Percentiles rank a stretch among this genome's conserved stretches.
These are phyloP conservation scores for Dipteronia dyeriana DNA, from an alignment of 345 rosid genomes.

Conservation along the genomic window DNA sequence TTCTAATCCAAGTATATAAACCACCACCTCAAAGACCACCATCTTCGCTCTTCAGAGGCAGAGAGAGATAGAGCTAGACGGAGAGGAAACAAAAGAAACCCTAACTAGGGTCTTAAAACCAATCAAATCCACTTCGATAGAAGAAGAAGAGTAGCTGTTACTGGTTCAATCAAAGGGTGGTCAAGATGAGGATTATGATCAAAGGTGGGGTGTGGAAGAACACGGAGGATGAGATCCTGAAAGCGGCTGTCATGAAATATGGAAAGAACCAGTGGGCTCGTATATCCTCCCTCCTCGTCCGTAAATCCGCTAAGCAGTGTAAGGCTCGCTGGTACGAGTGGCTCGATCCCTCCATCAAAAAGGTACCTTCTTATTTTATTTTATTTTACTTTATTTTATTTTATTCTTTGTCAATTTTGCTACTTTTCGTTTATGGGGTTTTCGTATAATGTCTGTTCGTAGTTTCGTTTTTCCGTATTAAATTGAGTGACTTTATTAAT, in stretches of 20 bases:
- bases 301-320: conserved; percentile 99
- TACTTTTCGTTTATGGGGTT: not conserved
- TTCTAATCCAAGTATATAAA: too few relatives aligned
- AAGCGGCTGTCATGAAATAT: conserved; percentile 99
- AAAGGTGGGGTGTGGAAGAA: conserved; percentile 99
- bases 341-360: conserved; percentile 99
- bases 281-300: conserved; percentile 94
- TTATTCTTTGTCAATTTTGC: not conserved
- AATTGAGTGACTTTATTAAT: not conserved
- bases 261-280: conserved; percentile 99
- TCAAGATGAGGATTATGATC: conserved; percentile 99
- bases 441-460: not conserved
- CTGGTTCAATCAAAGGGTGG: not conserved
- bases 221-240: conserved; percentile 99
- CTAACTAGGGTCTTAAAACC: conserved; percentile 14
- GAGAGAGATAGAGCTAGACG: not conserved
- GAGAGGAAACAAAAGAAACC: not conserved
- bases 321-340: conserved; percentile 99
- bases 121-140: not conserved
- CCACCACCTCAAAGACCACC: not conserved
- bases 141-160: not conserved
- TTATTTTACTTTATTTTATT: too few relatives aligned
- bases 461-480: not conserved
- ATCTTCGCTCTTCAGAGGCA: not conserved
- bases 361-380: conserved; percentile 39